A percentile compares a stretch with the other conserved stretches of the same genome.
Conservation (phyloP, 2,329 filamentous ascomycete species). For the Penicillium aurantiogriseum region DNA sequence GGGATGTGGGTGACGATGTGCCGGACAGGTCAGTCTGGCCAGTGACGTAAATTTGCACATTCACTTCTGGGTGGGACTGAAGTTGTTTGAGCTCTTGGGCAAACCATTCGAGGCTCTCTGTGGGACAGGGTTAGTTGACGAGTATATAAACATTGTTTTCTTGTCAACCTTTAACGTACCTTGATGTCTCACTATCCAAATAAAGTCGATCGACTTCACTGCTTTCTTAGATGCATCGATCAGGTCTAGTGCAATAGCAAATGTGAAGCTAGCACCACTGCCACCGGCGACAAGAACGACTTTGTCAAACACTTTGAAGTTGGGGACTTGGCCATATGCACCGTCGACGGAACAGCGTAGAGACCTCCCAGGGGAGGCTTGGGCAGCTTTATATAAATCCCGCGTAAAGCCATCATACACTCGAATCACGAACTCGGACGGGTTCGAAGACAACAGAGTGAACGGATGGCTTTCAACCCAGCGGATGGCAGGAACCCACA, state of each 20-base stretch:
- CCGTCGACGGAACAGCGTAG: conserved; percentile 7
- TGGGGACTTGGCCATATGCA: conserved; percentile 5
- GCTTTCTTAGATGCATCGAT: neutral
- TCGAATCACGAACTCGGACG: conserved; percentile 4
- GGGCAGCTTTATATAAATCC: neutral
- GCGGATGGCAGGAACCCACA: conserved; percentile 7
- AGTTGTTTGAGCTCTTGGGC: neutral
- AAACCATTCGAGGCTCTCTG: neutral
- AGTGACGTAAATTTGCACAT: conserved; percentile 7
- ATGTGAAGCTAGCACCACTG: conserved; percentile 7
- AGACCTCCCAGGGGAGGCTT: neutral
- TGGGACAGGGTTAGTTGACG: neutral
- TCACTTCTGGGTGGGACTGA: conserved; percentile 5
- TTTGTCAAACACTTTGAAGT: conserved; percentile 6
- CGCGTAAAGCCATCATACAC: conserved; percentile 8
- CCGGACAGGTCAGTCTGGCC: neutral
- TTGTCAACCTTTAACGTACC: neutral
- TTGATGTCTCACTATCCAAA: neutral
- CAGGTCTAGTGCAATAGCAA: conserved; percentile 7
- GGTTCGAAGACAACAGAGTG: conserved; percentile 1
- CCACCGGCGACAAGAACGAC: conserved; percentile 6
- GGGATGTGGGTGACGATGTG: neutral
- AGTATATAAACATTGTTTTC: no score
- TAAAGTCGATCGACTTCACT: neutral
- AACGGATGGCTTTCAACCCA: conserved; percentile 8